These are phyloP conservation scores for Pugionium dolabratum DNA, from an alignment of 345 rosid genomes.

Conservation along the genomic window DNA sequence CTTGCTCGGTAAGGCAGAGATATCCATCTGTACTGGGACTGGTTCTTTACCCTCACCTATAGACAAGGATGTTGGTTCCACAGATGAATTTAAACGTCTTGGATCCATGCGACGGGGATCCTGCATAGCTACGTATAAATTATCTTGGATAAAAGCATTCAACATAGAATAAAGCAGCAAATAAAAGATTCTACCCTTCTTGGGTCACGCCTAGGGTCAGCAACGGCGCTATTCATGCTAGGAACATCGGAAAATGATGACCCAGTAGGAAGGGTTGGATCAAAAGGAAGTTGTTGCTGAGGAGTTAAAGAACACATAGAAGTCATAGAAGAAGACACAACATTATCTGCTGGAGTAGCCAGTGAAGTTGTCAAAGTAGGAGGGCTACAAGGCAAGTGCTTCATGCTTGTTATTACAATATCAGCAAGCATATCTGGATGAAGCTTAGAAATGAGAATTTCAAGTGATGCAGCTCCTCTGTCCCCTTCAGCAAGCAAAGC, in stretches of 20 bases:
- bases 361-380: slow-evolving; percentile 60
- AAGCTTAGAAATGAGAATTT: slow-evolving; percentile 82
- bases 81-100: slow-evolving; percentile 55
- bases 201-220: slow-evolving; percentile 89
- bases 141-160: slow-evolving; percentile 22
- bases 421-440: slow-evolving; percentile 98
- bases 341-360: slow-evolving; percentile 51
- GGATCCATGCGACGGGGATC: slow-evolving; percentile 99
- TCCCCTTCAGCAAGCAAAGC: slow-evolving; percentile 99
- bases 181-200: slow-evolving; percentile 66
- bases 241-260: slow-evolving; percentile 52
- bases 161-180: slow-evolving; percentile 29
- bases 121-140: slow-evolving; percentile 51
- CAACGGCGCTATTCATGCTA: slow-evolving; percentile 44
- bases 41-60: slow-evolving; percentile 51
- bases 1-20: slow-evolving; percentile 49
- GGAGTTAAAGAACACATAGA: slow-evolving; percentile 52
- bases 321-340: slow-evolving; percentile 44
- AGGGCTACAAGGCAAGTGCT: slow-evolving; percentile 74
- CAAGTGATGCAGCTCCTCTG: slow-evolving; percentile 95
- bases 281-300: slow-evolving; percentile 42
- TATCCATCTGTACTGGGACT: slow-evolving; percentile 51
- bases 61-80: slow-evolving; percentile 49
- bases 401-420: slow-evolving; percentile 94
- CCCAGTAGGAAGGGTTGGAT: slow-evolving; percentile 46